Evolutionary conservation across 2,329 filamentous ascomycete genomes (phyloP).

Genomic region (Ceratocystis diversiconidia): DNA sequence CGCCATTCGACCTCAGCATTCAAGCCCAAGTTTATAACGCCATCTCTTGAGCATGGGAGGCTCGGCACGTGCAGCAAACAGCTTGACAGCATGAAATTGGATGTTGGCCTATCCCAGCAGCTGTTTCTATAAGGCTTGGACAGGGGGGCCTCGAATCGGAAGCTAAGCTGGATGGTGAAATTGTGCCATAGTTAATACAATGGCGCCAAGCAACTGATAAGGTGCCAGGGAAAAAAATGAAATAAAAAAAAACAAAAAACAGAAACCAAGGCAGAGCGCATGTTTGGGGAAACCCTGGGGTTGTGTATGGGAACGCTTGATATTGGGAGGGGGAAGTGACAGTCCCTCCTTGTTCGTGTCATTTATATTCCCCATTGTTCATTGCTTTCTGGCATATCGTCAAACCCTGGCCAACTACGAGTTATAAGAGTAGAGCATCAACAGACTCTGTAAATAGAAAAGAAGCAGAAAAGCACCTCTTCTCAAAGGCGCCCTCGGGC

Average conservation of each 20-base stretch:
- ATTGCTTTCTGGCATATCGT: background rate
- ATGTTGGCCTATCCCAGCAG: background rate
- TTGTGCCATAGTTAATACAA: conserved; percentile 5
- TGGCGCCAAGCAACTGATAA: conserved; percentile 1
- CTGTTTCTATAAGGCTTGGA: background rate
- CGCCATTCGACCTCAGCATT: no score
- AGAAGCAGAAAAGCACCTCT: no score
- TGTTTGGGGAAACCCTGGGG: background rate
- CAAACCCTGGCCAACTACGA: no score
- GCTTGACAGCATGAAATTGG: background rate
- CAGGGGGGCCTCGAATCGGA: conserved; percentile 1
- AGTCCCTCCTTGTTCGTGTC: background rate
- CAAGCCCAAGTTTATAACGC: no score
- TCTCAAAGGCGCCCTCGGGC: no score
- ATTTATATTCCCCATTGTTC: background rate
- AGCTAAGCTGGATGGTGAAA: background rate
- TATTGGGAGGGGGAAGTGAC: background rate
- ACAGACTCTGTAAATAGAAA: no score
- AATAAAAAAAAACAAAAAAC: background rate
- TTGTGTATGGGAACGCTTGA: background rate
- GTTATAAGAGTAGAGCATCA: no score
- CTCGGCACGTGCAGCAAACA: background rate
- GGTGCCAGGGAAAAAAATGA: background rate
- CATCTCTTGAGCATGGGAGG: no score
- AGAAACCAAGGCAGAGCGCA: background rate